A percentile compares a stretch with the other conserved stretches of the same genome.
phyloP scores from a whole-genome alignment of 2,329 filamentous ascomycete species.

The Aureobasidium musti region DNA sequence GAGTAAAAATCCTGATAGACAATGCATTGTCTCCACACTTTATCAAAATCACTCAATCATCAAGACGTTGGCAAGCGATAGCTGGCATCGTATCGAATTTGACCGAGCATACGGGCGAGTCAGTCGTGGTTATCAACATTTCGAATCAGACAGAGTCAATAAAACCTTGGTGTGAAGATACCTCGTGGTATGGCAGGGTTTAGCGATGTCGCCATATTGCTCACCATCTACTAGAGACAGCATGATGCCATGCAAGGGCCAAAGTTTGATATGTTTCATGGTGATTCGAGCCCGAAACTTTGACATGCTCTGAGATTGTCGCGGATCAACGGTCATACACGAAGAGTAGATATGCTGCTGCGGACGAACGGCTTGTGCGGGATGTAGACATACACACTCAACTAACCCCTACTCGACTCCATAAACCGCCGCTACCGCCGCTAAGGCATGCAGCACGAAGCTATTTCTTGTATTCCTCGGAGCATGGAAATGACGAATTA shows the following conservation, averaged over 20 bases:
- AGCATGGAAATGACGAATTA: neutral
- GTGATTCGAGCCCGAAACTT: constrained; percentile 22
- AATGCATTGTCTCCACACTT: constrained; percentile 2
- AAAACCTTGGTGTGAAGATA: constrained; percentile 1
- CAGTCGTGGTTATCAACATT: neutral
- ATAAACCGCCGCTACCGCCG: constrained; percentile 1
- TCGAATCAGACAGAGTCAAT: neutral
- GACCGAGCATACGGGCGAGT: constrained; percentile 12
- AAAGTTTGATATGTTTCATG: constrained; percentile 12
- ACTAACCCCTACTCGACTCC: neutral
- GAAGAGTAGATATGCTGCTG: neutral
- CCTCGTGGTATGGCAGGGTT: constrained; percentile 16
- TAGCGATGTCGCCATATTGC: constrained; percentile 24
- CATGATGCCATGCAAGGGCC: constrained; percentile 24
- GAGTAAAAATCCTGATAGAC: neutral
- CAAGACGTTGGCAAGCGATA: neutral
- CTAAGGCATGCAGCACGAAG: constrained; percentile 11
- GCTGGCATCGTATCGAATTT: neutral
- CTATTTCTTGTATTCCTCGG: neutral
- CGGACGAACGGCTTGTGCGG: constrained; percentile 9
- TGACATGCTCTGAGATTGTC: constrained; percentile 18
- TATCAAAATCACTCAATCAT: neutral
- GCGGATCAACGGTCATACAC: constrained; percentile 5
- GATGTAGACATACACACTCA: neutral
- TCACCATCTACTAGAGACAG: constrained; percentile 15